A percentile compares a stretch with the other conserved stretches of the same genome.
These are phyloP conservation scores for Chlorella sp. DNA, from an alignment of 139 green algal species.

Conservation along the genomic window DNA sequence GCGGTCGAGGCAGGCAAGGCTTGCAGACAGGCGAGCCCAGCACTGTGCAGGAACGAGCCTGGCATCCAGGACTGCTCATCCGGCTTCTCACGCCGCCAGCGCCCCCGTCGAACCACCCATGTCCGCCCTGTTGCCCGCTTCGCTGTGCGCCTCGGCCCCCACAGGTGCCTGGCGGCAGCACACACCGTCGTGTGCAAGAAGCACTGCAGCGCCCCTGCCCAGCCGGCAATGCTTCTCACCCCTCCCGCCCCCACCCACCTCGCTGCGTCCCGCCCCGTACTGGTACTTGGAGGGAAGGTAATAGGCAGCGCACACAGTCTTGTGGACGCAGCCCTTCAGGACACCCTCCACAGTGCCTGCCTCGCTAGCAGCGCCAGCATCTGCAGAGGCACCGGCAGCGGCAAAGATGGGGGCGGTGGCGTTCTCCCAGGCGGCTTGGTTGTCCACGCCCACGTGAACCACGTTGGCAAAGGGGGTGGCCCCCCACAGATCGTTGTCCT, in stretches of 20 bases:
- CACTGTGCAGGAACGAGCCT: no score
- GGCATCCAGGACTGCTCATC: no score
- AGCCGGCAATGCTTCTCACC: no score
- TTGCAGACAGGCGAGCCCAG: no score
- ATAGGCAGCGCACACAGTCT: conserved; percentile 15
- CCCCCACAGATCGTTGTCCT: not conserved
- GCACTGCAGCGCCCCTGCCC: no score
- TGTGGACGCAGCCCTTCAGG: not conserved
- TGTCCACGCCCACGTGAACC: not conserved
- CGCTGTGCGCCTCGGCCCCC: no score
- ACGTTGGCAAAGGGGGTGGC: conserved; percentile 10
- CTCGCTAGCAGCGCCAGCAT: not conserved
- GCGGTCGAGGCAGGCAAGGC: no score
- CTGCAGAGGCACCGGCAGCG: not conserved
- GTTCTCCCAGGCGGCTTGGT: conserved; percentile 5
- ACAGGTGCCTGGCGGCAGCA: no score
- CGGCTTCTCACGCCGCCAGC: no score
- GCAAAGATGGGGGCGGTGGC: not conserved
- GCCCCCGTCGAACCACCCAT: no score
- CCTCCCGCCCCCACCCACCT: not conserved
- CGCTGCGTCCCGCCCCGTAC: not conserved
- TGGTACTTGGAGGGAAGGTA: conserved; percentile 26
- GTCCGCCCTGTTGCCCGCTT: no score
- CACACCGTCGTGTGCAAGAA: not conserved
- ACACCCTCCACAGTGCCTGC: not conserved